Base-by-base conservation (phyloP, 2,329 filamentous ascomycete species). In the Metarhizium anisopliae region DNA sequence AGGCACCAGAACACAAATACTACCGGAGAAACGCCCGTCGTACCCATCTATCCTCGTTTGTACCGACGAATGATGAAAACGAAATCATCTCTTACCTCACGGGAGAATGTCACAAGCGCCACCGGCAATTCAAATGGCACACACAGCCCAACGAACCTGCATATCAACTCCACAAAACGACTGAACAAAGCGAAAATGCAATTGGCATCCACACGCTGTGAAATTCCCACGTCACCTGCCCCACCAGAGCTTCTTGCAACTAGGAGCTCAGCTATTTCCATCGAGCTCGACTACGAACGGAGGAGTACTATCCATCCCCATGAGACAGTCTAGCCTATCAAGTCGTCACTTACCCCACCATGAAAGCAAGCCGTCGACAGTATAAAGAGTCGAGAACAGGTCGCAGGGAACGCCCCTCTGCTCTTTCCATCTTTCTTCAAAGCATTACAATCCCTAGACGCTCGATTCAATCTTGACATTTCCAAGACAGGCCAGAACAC, bases 171-270 rank as follows among this genome's bases (percentile, higher is more conserved):
- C 38, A 13, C 14, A 40, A 16, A 40, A 13, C 14, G 11, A 13
- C 2, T 40, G 13, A 16, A 40, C 38, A 16, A 40, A 40, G 38
- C 38, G 35, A 40, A 11, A 40, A 11, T 11, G 38, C 38, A 40
- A 16, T 11, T 14, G 38, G 42, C 42, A 20, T 10, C 42, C 18
- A 43, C 40, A 18, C 13, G 16, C 40, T 43, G 25, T 1, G 40
- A 43, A 47, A 25, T 11, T 35, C 52, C 52, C 52, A 65, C 62
- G 64, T 68, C 66, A 68, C 64, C 62, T 45, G 56, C 60, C 64
- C 66, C 66, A 63, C 64, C 60, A 58, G 47, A 55, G 53, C 52
- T 58, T 56, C 52, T 36, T 35, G 52, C 36, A 43, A 30, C 14
- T 16, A 14, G 49, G 18, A 36, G 18, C 18, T 49, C 45, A n/a